phyloP scores from a whole-genome alignment of 352 stramenopile genomes.

The Phytopythium chamaehyphon region DNA sequence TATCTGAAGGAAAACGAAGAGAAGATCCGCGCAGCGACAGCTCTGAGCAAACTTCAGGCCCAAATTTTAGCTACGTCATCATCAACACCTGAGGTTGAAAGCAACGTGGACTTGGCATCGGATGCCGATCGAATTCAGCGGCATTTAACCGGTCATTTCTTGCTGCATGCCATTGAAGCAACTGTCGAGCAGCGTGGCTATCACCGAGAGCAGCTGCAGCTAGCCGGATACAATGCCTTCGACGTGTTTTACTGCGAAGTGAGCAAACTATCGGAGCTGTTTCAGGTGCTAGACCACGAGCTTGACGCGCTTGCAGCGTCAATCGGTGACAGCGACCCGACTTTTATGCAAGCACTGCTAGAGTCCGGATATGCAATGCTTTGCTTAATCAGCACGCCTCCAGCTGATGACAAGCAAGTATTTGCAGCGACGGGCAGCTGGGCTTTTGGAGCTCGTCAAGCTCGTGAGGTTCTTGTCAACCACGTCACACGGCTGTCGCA shows the following conservation, averaged over 20 bases:
- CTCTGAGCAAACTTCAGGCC: slow-evolving; percentile 73
- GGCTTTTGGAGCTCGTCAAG: slow-evolving; percentile 47
- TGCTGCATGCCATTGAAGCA: slow-evolving; percentile 72
- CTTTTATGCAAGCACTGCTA: slow-evolving; percentile 55
- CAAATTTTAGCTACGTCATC: slow-evolving; percentile 33
- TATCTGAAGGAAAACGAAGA: slow-evolving; percentile 67
- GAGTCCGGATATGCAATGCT: slow-evolving; percentile 72
- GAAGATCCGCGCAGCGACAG: slow-evolving; percentile 69
- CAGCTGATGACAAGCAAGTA: slow-evolving; percentile 7
- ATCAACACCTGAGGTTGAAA: neutral
- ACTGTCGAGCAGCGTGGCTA: slow-evolving; percentile 73
- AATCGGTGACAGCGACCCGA: slow-evolving; percentile 54
- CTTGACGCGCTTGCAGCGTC: slow-evolving; percentile 46
- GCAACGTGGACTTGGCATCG: slow-evolving; percentile 5
- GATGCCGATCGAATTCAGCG: slow-evolving; percentile 29
- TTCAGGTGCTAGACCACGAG: slow-evolving; percentile 47
- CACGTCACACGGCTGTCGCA: slow-evolving; percentile 57
- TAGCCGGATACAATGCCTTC: slow-evolving; percentile 82
- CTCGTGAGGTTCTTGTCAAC: slow-evolving; percentile 57
- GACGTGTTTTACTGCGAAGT: slow-evolving; percentile 88
- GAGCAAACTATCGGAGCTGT: slow-evolving; percentile 72
- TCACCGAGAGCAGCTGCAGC: slow-evolving; percentile 68
- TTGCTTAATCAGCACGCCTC: slow-evolving; percentile 46
- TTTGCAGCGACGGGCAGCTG: slow-evolving; percentile 38
- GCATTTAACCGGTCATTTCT: slow-evolving; percentile 47